phyloP scores from a whole-genome alignment of 768 basidiomycete species.

The Butyriboletus loyo region DNA sequence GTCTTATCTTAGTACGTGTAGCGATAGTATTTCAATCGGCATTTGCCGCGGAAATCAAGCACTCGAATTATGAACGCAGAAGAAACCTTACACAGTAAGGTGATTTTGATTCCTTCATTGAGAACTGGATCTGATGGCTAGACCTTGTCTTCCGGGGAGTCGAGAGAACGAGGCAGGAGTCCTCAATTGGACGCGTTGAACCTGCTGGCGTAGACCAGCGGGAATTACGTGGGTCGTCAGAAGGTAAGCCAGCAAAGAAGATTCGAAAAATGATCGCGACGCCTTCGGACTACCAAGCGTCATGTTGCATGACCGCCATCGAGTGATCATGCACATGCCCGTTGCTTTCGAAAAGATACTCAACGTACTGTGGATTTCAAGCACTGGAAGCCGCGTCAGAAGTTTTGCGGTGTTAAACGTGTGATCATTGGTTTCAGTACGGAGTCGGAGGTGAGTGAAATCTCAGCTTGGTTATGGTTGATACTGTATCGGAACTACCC shows the following conservation, averaged over 20 bases:
- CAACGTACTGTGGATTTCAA: background rate
- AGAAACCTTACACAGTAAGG: background rate
- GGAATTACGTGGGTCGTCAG: conserved; percentile 12
- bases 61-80: background rate
- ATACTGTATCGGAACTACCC: background rate
- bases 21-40: background rate
- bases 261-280: conserved; percentile 13
- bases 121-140: background rate
- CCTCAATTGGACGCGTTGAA: background rate
- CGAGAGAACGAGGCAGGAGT: background rate
- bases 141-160: background rate
- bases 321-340: background rate
- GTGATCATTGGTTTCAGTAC: background rate
- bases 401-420: background rate
- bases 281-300: conserved; percentile 12
- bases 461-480: background rate
- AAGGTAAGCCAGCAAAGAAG: conserved; percentile 19
- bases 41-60: background rate
- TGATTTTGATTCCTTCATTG: background rate
- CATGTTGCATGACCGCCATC: background rate
- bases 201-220: conserved; percentile 3
- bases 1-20: too few relatives aligned
- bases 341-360: background rate
- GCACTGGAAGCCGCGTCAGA: background rate
- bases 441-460: background rate